Evolutionary conservation across 2,329 filamentous ascomycete genomes (phyloP).

Genomic region (Plectosphaerella plurivora): DNA sequence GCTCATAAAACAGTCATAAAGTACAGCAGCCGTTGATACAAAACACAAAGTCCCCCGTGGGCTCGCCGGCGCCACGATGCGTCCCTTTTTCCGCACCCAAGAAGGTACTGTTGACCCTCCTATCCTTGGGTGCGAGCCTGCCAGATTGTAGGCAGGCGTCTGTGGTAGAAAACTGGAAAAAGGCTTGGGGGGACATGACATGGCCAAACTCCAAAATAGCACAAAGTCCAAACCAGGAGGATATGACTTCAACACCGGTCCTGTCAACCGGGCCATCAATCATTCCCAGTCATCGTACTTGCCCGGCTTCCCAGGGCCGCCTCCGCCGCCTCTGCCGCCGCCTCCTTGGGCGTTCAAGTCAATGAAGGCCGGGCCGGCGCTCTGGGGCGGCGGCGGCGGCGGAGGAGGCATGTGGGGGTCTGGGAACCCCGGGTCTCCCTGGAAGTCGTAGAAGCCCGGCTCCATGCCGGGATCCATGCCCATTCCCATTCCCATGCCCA

Average conservation of each 20-base stretch:
- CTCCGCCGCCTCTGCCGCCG: slow-evolving; percentile 1
- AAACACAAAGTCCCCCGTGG: no score
- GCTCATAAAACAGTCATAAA: no score
- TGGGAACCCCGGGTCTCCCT: neutral
- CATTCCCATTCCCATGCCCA: neutral
- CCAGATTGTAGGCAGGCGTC: no score
- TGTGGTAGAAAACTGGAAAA: no score
- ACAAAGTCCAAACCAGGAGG: neutral
- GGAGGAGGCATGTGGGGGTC: neutral
- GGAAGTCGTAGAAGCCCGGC: neutral
- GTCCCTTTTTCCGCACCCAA: no score
- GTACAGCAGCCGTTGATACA: no score
- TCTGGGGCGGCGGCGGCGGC: neutral
- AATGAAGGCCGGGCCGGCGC: slow-evolving; percentile 9
- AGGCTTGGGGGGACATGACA: no score
- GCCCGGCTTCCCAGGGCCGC: neutral
- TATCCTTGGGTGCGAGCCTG: no score
- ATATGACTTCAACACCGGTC: no score
- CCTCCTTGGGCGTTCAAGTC: slow-evolving; percentile 6
- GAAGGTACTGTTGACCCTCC: no score
- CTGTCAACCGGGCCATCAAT: neutral
- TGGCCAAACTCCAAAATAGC: neutral
- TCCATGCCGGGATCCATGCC: neutral
- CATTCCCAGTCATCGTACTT: slow-evolving; percentile 9
- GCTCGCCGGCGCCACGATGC: no score